A percentile compares a stretch with the other conserved stretches of the same genome.
Conservation (phyloP, 2,329 filamentous ascomycete species). For the Fusarium sterilihyphosum region DNA sequence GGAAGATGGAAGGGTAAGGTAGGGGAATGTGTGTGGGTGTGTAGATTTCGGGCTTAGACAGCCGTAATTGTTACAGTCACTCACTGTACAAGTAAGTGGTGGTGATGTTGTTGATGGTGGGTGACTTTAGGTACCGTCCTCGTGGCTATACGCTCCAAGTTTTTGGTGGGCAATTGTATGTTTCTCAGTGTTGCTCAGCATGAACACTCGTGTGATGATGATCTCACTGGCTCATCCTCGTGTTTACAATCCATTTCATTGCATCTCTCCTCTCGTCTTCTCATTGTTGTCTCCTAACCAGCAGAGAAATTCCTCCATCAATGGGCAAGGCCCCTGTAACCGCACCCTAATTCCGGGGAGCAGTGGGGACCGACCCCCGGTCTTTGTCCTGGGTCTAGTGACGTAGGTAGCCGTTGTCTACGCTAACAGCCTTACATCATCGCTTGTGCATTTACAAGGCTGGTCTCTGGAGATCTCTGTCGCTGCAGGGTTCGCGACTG, state of each 20-base stretch:
- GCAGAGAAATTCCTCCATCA: not conserved
- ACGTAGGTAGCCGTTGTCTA: slow-evolving; percentile 34
- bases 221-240: slow-evolving; percentile 8
- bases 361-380: slow-evolving; percentile 14
- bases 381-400: slow-evolving; percentile 26
- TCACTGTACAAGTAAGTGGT: not conserved
- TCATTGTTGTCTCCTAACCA: not conserved
- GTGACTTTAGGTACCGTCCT: not conserved
- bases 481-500: slow-evolving; percentile 5
- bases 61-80: not conserved
- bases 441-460: slow-evolving; percentile 22
- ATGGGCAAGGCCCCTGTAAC: not conserved
- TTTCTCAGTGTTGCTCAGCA: not conserved
- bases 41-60: slow-evolving; percentile 16
- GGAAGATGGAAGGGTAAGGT: not conserved
- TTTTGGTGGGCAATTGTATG: not conserved
- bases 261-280: not conserved
- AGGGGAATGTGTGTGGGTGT: slow-evolving; percentile 26
- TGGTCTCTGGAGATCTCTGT: slow-evolving; percentile 12
- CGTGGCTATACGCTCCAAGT: not conserved
- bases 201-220: slow-evolving; percentile 12
- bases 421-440: slow-evolving; percentile 37
- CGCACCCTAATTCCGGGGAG: slow-evolving; percentile 21
- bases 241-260: not conserved
- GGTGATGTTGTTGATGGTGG: slow-evolving; percentile 14